Conservation (phyloP, 192 early-diverging fungal species). For the Lunasporangiospora selenospora region DNA sequence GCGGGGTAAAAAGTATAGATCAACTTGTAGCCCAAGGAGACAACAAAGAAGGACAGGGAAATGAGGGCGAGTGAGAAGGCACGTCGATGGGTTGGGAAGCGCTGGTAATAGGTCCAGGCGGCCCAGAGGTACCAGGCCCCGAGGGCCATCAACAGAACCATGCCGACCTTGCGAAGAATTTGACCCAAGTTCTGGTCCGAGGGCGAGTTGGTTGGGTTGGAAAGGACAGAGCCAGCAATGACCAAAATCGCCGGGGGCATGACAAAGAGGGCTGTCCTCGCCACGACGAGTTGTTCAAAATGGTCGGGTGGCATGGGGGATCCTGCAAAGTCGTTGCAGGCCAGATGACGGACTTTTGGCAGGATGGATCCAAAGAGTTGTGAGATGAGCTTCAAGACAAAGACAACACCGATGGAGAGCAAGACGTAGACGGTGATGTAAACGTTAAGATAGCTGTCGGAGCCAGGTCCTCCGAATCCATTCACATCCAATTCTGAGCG, state of each 20-base stretch:
- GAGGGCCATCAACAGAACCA: neutral
- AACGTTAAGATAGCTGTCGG: neutral
- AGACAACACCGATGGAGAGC: slow-evolving; percentile 21
- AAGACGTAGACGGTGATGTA: slow-evolving; percentile 2
- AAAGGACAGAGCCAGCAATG: slow-evolving; percentile 11
- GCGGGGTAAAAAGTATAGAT: slow-evolving; percentile 1
- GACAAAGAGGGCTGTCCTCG: slow-evolving; percentile 16
- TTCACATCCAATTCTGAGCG: slow-evolving; percentile 12
- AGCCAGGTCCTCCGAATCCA: neutral
- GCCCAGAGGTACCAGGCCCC: slow-evolving; percentile 2
- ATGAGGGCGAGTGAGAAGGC: neutral
- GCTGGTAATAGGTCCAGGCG: slow-evolving; percentile 4
- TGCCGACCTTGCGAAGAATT: slow-evolving; percentile 12
- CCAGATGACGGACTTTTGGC: slow-evolving; percentile 20
- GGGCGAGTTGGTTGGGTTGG: neutral
- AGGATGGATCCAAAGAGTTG: slow-evolving; percentile 19
- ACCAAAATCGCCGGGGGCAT: slow-evolving; percentile 13
- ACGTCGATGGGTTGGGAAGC: slow-evolving; percentile 3
- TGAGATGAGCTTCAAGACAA: slow-evolving; percentile 20
- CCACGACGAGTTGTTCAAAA: slow-evolving; percentile 23
- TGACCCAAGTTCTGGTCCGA: neutral
- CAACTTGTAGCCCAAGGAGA: slow-evolving; percentile 31
- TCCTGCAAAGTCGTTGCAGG: too few species aligned
- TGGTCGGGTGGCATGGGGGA: neutral
- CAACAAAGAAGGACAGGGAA: slow-evolving; percentile 3